Evolutionary conservation across 768 basidiomycete genomes (phyloP), one percentile per base, ranked within the genome.

Genomic region (Dendrothele bispora): DNA sequence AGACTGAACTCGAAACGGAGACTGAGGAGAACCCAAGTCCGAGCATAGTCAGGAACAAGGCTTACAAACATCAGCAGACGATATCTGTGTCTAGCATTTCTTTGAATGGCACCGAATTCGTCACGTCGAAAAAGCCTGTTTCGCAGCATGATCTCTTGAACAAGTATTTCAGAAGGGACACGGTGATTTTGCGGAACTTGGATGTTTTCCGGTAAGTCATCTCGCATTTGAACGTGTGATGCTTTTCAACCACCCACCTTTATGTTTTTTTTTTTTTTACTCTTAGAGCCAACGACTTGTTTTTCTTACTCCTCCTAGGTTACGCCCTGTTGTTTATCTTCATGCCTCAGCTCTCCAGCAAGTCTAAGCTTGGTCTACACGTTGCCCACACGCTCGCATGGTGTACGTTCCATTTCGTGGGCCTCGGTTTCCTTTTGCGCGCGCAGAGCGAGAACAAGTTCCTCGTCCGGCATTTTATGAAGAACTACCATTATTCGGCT

Each of bases 121-220:
- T n/a, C 38, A 40, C 3, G 28, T 12, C 21, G 30, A 67, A 61
- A 44, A 74, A 67, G 44, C 50, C 63, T 1, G 54, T 77, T 17
- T 90, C 93, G 2, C 84, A 92, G 61, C 94, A 97, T 64, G 97
- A 98, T 62, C 69, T 99, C 30, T 71, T 91, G 53, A 85, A 90
- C 66, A 81, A 84, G 57, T 99, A 93, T 66, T 98, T 99, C 75
- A 71, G 89, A 46, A 82, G 91, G 51, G 97, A 98, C 61, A 76
- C 84, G 3, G 80, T 98, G 17, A 75, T 91, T 20, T 67, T 98
- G 42, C 72, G 75, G 28, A 92, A 95, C 59, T 58, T 95, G 18
- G 97, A 99, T 66, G 52, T 93, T 14, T 75, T 97, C 58, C 78
- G 95, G 94, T 92, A 57, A 44, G 81, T 61, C 27, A 5, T 41